Conservation (phyloP, 306 rosid genomes). For the Rubus parviflorus region DNA sequence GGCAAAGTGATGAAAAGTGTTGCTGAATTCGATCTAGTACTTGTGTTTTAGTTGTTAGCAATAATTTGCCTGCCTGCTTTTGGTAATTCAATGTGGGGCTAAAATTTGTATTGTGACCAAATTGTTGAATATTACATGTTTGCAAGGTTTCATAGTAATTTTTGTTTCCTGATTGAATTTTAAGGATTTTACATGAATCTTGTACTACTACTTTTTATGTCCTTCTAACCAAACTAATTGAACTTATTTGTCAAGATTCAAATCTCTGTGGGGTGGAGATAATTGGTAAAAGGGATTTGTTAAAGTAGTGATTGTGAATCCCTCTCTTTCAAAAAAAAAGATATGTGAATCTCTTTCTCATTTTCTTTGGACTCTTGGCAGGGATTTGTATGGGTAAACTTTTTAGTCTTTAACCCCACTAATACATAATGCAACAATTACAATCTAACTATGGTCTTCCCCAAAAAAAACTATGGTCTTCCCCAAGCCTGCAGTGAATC, state of each 20-base stretch:
- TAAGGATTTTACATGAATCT: neutral
- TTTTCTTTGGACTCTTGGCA: neutral
- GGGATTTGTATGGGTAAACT: neutral
- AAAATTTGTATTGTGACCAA: neutral
- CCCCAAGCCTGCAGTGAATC: slow-evolving; percentile 5
- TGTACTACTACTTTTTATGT: neutral
- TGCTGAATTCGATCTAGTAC: slow-evolving; percentile 8
- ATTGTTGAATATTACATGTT: slow-evolving; percentile 8
- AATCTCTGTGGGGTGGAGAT: neutral
- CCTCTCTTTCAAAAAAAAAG: neutral
- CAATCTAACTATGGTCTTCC: neutral
- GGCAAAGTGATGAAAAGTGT: neutral
- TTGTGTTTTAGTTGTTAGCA: slow-evolving; percentile 3
- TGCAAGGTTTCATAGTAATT: neutral
- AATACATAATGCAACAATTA: neutral
- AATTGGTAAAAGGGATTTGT: neutral
- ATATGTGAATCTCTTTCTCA: neutral
- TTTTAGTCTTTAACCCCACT: neutral
- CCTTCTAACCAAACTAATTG: neutral
- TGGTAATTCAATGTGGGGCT: neutral
- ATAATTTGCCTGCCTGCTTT: neutral
- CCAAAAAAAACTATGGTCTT: too few relatives aligned
- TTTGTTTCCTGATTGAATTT: neutral
- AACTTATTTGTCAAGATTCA: neutral
- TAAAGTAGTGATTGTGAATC: neutral